These are phyloP conservation scores for Sordaria brevicollis DNA, from an alignment of 495 filamentous ascomycete species.

Conservation along the genomic window DNA sequence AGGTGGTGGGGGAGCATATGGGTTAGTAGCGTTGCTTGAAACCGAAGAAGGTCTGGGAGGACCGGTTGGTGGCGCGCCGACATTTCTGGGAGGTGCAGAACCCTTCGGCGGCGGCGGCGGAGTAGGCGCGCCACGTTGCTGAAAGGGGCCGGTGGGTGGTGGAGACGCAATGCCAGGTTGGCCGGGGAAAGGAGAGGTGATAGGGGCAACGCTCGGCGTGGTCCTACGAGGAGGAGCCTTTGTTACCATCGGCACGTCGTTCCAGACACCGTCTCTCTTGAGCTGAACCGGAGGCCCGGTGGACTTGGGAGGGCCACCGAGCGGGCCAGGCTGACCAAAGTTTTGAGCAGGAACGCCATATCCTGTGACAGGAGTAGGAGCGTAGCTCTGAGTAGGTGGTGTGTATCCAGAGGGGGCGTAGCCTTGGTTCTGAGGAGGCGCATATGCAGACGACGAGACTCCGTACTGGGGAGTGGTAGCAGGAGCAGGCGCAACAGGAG, in stretches of 20 bases:
- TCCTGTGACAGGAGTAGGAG: slow-evolving; percentile 17
- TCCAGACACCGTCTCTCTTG: slow-evolving; percentile 72
- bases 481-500: slow-evolving; percentile 33
- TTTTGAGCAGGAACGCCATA: slow-evolving; percentile 23
- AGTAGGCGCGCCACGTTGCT: slow-evolving; percentile 19
- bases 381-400: slow-evolving; percentile 7
- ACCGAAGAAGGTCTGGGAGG: slow-evolving; percentile 47
- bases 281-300: slow-evolving; percentile 62
- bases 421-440: slow-evolving; percentile 11
- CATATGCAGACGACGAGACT: slow-evolving; percentile 25
- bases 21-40: slow-evolving; percentile 57
- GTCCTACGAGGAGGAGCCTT: slow-evolving; percentile 60
- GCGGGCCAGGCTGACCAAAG: slow-evolving; percentile 7
- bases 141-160: slow-evolving; percentile 32
- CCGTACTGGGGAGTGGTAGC: slow-evolving; percentile 23
- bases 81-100: slow-evolving; percentile 37
- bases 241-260: slow-evolving; percentile 82
- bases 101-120: slow-evolving; percentile 51
- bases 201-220: slow-evolving; percentile 55
- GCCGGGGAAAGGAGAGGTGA: slow-evolving; percentile 59
- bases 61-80: slow-evolving; percentile 39
- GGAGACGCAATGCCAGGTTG: slow-evolving; percentile 38
- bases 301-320: slow-evolving; percentile 26
- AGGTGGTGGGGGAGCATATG: slow-evolving; percentile 52
- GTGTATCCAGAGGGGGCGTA: neutral